Conservation (phyloP, 176 grass and related monocot species). For the Paspalum notatum region DNA sequence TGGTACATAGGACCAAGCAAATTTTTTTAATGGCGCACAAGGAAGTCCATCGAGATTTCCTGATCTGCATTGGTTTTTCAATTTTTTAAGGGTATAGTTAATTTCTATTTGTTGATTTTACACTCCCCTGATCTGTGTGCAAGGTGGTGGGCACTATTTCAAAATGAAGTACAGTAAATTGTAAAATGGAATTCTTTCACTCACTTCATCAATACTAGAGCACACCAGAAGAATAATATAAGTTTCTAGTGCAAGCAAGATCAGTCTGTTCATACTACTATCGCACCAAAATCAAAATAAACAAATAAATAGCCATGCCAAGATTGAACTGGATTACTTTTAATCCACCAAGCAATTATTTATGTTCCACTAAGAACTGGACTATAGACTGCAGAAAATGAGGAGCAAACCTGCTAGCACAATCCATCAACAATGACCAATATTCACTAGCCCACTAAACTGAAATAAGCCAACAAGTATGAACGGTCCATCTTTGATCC, state of each 20-base stretch:
- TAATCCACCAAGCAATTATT: background rate
- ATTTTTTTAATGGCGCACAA: too few species aligned
- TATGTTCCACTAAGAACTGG: background rate
- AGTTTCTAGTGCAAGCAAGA: background rate
- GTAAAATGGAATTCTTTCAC: background rate
- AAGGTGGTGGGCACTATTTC: background rate
- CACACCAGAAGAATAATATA: background rate
- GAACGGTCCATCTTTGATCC: background rate
- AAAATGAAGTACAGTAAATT: slow-evolving; percentile 9
- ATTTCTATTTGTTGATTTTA: background rate
- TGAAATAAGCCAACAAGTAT: slow-evolving; percentile 24
- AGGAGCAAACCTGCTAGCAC: slow-evolving; percentile 22
- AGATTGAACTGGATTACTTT: background rate
- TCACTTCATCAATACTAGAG: background rate
- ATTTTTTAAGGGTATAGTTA: background rate
- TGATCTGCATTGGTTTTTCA: background rate
- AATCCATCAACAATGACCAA: background rate
- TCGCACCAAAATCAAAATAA: background rate
- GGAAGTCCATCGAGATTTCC: too few species aligned
- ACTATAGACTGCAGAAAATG: background rate
- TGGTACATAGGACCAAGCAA: too few species aligned
- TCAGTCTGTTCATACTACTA: background rate
- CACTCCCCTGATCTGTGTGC: background rate
- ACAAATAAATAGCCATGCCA: background rate
- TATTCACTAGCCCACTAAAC: slow-evolving; percentile 9